phyloP scores from a whole-genome alignment of 176 grass and related monocot species.

The Avena eriantha region DNA sequence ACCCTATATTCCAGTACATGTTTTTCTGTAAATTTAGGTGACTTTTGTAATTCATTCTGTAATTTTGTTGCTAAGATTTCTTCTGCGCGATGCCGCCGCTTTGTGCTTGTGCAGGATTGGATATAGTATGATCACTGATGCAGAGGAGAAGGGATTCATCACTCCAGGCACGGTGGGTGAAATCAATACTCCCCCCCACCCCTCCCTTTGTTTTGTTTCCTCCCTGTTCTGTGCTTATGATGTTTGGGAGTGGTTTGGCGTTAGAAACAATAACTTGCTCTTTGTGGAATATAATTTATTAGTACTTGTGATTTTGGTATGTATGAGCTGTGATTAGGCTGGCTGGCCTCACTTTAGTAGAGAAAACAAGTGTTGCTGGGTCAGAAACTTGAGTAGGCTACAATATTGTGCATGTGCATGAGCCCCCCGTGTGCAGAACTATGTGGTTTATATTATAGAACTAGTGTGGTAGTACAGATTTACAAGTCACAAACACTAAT shows the following conservation, averaged over 20 bases:
- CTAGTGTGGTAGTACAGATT: neutral
- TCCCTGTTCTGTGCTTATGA: neutral
- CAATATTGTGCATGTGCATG: neutral
- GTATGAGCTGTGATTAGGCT: neutral
- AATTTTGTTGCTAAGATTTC: neutral
- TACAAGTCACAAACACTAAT: too few relatives aligned
- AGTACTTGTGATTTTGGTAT: neutral
- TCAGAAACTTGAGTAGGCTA: neutral
- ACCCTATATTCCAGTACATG: neutral
- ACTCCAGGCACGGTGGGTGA: slow-evolving; percentile 61
- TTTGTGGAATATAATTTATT: neutral
- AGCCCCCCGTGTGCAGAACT: neutral
- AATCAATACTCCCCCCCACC: neutral
- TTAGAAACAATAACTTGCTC: neutral
- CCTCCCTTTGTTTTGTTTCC: too few relatives aligned
- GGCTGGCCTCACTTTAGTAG: neutral
- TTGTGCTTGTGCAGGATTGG: slow-evolving; percentile 70
- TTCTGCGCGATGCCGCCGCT: neutral
- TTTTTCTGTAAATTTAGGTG: neutral
- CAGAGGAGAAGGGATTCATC: slow-evolving; percentile 74
- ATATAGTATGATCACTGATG: slow-evolving; percentile 92
- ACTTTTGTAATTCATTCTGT: neutral
- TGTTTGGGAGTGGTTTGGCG: neutral
- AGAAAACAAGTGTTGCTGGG: neutral
- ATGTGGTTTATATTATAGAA: neutral